Percentiles rank a stretch among this genome's conserved stretches.
These are phyloP conservation scores for Aegilops umbellulata DNA, from an alignment of 176 grass and related monocot species.

Conservation along the genomic window DNA sequence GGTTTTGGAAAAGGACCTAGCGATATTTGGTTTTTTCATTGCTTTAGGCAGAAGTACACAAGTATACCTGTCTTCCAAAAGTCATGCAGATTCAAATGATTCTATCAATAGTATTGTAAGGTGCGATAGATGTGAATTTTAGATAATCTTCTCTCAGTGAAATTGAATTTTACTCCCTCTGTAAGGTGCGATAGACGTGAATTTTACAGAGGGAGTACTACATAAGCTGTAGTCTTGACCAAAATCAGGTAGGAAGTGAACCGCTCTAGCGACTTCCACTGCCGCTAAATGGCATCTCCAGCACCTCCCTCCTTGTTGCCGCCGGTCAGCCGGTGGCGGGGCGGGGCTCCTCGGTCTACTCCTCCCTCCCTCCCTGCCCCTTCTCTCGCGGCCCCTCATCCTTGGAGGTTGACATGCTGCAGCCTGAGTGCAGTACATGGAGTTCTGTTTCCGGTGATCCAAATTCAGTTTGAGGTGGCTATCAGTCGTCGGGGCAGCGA, in stretches of 20 bases:
- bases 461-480: no score
- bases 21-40: constrained; percentile 99
- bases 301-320: no score
- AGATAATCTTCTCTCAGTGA: constrained; percentile 13
- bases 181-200: not conserved
- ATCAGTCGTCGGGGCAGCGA: no score
- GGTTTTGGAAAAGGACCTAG: constrained; percentile 98
- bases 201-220: not conserved
- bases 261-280: not conserved
- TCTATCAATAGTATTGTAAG: constrained; percentile 80
- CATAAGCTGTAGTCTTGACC: not conserved
- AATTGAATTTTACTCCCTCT: constrained; percentile 7
- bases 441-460: no score
- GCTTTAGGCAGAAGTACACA: constrained; percentile 93
- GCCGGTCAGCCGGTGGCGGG: no score
- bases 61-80: constrained; percentile 76
- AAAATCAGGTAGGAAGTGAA: not conserved
- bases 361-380: no score
- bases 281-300: no score
- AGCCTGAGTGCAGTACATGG: no score
- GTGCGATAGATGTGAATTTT: constrained; percentile 38
- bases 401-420: no score
- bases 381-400: no score
- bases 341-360: no score
- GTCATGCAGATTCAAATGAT: constrained; percentile 66